Evolutionary conservation across 2,329 filamentous ascomycete genomes (phyloP).

Genomic region (Pseudopyrenochaeta lycopersici): DNA sequence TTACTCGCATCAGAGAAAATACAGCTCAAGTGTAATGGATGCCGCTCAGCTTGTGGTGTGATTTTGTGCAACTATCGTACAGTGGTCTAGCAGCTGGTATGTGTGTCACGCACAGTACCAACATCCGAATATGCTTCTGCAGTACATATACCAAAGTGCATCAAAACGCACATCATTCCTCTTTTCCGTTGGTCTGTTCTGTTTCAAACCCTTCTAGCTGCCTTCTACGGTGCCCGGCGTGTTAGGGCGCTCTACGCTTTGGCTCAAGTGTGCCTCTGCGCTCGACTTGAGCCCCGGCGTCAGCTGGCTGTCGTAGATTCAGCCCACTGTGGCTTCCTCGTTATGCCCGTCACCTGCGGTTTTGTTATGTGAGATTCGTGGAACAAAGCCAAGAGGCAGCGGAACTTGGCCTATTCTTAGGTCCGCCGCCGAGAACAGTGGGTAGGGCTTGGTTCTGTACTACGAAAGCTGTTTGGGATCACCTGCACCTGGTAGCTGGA

Average conservation of each 20-base stretch:
- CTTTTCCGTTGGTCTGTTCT: not conserved
- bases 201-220: not conserved
- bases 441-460: not conserved
- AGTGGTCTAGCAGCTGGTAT: not conserved
- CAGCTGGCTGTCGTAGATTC: not conserved
- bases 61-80: not conserved
- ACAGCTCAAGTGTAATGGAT: not conserved
- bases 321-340: not conserved
- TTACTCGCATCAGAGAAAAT: not conserved
- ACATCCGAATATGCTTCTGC: not conserved
- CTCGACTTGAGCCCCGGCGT: not conserved
- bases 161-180: not conserved
- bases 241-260: not conserved
- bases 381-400: not conserved
- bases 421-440: not conserved
- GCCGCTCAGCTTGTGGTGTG: not conserved
- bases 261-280: not conserved
- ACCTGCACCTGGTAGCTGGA: not conserved
- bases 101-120: not conserved
- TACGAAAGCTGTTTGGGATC: not conserved
- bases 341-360: not conserved
- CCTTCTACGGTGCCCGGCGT: not conserved
- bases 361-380: not conserved
- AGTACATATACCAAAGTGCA: not conserved
- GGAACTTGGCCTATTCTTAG: constrained; percentile 1